Base-by-base conservation (phyloP, 345 rosid species). In the Salix viminalis region DNA sequence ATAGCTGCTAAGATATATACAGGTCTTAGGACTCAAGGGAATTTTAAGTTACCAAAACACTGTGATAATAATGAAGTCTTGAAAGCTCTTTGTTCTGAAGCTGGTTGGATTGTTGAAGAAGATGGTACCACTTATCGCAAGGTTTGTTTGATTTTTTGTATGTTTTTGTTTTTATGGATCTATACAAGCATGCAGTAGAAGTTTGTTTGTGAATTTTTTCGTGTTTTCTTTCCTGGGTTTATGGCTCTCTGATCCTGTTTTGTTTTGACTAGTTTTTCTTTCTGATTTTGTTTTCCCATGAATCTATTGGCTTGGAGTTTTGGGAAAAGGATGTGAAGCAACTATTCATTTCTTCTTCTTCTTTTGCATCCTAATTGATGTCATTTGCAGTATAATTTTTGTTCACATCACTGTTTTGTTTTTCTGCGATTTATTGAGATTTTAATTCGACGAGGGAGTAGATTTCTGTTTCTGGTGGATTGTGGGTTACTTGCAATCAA, bases 111-210 rank as follows among this genome's bases (percentile, higher is more conserved):
- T 65, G 84, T 82, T 21, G 79, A 77, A 65, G 84, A 82, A 42
- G 84, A 82, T 21, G 84, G 84, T 39, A 82, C 84, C 28, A 75
- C 81, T 41, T 82, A 78, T 61, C 84, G 84, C 81, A 74, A 82
- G 84, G 84, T 82, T 37, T 42, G 32, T 72, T 52, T n/a, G 4
- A 11, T 28, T 10, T 60, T 54, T 11, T 2, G 30, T 19, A 3
- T 24, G 5, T 28, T 32, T 21, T 69, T 61, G 16, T 7, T 8
- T 18, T 34, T 52, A 39, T 69, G 60, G 82, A 76, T 79, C 76
- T 79, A 9, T 23, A 67, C 69, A 21, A 39, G 68, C 48, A 7
- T 37, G 58, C 23, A 5, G 42, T 15, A 1, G 21, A 41, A 44
- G 13, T 69, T 48, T 69, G 44, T 21, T 21, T 21, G 60, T 58